Conservation (phyloP, 2,329 filamentous ascomycete genomes). For the Ascochyta pisi region DNA sequence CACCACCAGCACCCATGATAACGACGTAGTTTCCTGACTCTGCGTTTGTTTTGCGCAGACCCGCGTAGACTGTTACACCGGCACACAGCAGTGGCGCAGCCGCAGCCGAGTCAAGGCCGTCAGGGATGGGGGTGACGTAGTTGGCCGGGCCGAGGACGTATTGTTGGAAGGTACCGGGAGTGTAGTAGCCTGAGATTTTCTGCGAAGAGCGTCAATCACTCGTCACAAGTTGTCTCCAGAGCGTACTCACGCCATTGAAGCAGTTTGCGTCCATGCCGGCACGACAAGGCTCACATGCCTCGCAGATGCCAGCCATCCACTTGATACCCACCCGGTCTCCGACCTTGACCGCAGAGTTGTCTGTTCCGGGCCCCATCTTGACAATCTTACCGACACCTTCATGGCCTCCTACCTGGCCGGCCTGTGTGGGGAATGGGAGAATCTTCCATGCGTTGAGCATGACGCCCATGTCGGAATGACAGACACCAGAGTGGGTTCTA, state of each 20-base stretch:
- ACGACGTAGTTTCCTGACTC: slow-evolving; percentile 67
- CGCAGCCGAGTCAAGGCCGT: slow-evolving; percentile 62
- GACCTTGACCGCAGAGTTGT: slow-evolving; percentile 64
- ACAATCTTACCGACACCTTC: slow-evolving; percentile 72
- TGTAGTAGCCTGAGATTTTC: slow-evolving; percentile 69
- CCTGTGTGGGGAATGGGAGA: slow-evolving; percentile 65
- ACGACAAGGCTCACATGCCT: slow-evolving; percentile 42
- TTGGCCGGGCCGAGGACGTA: slow-evolving; percentile 69
- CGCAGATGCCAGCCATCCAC: slow-evolving; percentile 67
- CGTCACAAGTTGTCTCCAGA: not conserved
- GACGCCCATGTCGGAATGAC: slow-evolving; percentile 65
- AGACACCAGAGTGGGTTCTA: slow-evolving; percentile 68
- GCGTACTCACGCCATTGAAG: slow-evolving; percentile 40
- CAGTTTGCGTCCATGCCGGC: slow-evolving; percentile 54
- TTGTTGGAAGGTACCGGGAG: slow-evolving; percentile 76
- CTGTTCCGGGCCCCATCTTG: slow-evolving; percentile 68
- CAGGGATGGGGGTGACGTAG: slow-evolving; percentile 75
- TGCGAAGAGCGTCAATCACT: slow-evolving; percentile 9
- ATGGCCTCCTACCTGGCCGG: slow-evolving; percentile 71
- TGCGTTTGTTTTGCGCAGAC: slow-evolving; percentile 66
- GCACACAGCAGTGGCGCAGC: slow-evolving; percentile 72
- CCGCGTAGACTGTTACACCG: slow-evolving; percentile 71
- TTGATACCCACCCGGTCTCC: slow-evolving; percentile 75
- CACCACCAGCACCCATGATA: slow-evolving; percentile 64
- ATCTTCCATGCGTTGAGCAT: slow-evolving; percentile 61